These are phyloP conservation scores for Polytrichum formosum DNA, from an alignment of 225 moss, liverwort and hornwort genomes.

Conservation along the genomic window DNA sequence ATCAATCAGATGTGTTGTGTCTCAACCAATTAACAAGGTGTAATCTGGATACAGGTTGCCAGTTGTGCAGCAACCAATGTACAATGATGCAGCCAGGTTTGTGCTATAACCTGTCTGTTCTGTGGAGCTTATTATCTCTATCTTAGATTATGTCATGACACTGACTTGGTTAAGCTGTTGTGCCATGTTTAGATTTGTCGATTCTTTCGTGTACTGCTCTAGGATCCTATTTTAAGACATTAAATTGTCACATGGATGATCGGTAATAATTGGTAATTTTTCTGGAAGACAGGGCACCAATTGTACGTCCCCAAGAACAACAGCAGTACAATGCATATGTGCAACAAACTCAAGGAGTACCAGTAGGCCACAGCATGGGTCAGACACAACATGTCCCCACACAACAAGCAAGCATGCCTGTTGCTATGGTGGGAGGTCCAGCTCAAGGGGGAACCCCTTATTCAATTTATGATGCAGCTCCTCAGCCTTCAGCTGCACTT, in stretches of 20 bases:
- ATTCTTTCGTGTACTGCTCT: no score
- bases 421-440: conserved; percentile 9
- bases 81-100: conserved; percentile 3
- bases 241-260: no score
- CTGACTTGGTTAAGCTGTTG: no score
- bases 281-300: conserved; percentile 8
- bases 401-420: conserved; percentile 12
- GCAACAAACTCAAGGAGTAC: conserved; percentile 11
- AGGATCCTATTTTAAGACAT: no score
- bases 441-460: conserved; percentile 16
- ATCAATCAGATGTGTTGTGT: no score
- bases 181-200: no score
- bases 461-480: conserved; percentile 22
- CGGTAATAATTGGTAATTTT: no score
- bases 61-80: conserved; percentile 4
- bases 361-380: conserved; percentile 9
- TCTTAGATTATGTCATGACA: no score
- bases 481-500: conserved; percentile 9
- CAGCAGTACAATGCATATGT: conserved; percentile 5
- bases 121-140: background rate
- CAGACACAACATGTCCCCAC: conserved; percentile 11
- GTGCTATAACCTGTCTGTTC: background rate
- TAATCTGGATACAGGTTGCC: conserved; percentile 4
- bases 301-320: conserved; percentile 12
- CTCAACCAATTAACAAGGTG: background rate